Percentiles rank a stretch among this genome's conserved stretches.
phyloP scores from a whole-genome alignment of 2,329 filamentous ascomycete genomes.

The Trematosphaeria pertusa region DNA sequence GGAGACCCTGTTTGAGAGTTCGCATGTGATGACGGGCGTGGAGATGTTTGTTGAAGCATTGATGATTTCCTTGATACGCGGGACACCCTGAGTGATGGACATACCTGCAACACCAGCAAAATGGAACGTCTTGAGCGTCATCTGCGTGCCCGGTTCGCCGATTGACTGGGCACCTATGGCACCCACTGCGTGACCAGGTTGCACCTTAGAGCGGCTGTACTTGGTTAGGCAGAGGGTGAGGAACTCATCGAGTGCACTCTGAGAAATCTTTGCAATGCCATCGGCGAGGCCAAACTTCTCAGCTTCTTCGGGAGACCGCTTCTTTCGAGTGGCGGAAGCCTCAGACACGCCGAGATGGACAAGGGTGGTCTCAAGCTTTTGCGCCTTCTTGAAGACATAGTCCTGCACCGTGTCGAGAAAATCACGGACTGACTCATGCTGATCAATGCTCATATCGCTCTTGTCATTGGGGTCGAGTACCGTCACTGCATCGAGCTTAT shows the following conservation, averaged over 20 bases:
- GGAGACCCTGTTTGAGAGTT: constrained; percentile 75
- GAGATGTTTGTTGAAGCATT: constrained; percentile 94
- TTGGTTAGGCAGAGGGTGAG: constrained; percentile 84
- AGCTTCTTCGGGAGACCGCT: constrained; percentile 41
- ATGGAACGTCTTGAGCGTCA: constrained; percentile 99
- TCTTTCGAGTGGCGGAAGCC: constrained; percentile 13
- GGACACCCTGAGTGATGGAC: constrained; percentile 99
- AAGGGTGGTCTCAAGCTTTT: constrained; percentile 63
- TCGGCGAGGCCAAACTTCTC: constrained; percentile 56
- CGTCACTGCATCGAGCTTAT: constrained; percentile 42
- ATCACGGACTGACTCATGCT: constrained; percentile 76
- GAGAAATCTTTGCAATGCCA: constrained; percentile 83
- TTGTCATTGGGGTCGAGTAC: constrained; percentile 73
- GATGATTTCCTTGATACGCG: constrained; percentile 99
- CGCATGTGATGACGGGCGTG: constrained; percentile 91
- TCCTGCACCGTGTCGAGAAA: constrained; percentile 81
- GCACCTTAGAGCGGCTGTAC: constrained; percentile 88
- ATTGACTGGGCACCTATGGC: constrained; percentile 98
- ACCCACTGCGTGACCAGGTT: constrained; percentile 94
- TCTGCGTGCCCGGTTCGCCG: constrained; percentile 96
- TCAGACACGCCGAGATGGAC: constrained; percentile 32
- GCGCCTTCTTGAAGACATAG: constrained; percentile 70
- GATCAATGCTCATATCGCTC: constrained; percentile 64
- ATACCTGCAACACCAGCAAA: constrained; percentile 99
- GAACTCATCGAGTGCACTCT: constrained; percentile 75